These are phyloP conservation scores for Salmacisia buchloeana DNA, from an alignment of 1,284 basidiomycete genomes.

Conservation along the genomic window DNA sequence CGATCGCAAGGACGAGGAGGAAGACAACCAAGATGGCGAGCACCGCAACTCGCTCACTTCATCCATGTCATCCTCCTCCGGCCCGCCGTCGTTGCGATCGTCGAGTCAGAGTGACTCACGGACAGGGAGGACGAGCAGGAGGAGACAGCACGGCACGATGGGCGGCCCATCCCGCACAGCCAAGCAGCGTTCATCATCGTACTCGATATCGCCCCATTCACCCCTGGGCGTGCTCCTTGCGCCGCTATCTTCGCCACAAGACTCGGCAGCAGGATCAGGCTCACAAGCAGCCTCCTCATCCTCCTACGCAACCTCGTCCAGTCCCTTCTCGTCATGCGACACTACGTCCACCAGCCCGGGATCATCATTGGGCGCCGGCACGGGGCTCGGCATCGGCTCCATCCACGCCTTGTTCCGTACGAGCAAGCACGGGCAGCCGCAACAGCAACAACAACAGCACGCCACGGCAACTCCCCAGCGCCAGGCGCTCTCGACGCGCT, in stretches of 20 bases:
- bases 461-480: background rate
- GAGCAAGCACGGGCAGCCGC: background rate
- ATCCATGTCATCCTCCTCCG: background rate
- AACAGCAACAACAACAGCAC: background rate
- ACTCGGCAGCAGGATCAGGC: background rate
- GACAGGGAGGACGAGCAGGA: background rate
- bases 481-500: background rate
- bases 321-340: background rate
- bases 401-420: background rate
- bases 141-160: background rate
- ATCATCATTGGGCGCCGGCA: background rate
- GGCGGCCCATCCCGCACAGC: background rate
- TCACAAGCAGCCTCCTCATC: too few relatives aligned
- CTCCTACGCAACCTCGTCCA: conserved; percentile 1
- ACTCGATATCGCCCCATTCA: conserved; percentile 2
- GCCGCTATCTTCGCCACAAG: background rate
- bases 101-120: too few relatives aligned
- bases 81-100: too few relatives aligned
- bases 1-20: background rate
- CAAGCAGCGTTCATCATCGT: background rate
- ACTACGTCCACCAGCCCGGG: background rate
- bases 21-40: background rate
- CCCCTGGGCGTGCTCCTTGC: background rate
- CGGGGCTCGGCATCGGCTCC: background rate
- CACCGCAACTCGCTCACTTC: background rate